phyloP scores from a whole-genome alignment of 805 yeast genomes.

The Wickerhamiella shivajii region DNA sequence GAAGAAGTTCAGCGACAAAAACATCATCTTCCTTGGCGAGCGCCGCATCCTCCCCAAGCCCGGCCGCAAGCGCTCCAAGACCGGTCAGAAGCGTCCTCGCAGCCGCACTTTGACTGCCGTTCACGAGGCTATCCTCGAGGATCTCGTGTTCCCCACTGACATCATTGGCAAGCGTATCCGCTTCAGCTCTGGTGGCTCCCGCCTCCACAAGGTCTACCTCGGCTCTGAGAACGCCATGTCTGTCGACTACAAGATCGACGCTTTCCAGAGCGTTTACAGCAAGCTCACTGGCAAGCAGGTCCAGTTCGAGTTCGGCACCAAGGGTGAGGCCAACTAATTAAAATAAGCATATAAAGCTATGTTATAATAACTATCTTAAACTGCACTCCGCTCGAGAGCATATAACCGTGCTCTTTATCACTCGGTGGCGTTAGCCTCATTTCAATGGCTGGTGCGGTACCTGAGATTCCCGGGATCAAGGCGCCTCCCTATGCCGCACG shows the following conservation, averaged over 20 bases:
- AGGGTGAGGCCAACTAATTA: conserved; percentile 17
- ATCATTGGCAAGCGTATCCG: conserved; percentile 98
- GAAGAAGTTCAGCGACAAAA: conserved; percentile 99
- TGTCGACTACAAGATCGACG: conserved; percentile 97
- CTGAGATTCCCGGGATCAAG: conserved; percentile 71
- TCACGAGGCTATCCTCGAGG: conserved; percentile 97
- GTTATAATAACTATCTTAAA: too few species aligned
- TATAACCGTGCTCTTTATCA: too few species aligned
- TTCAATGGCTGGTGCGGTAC: conserved; percentile 39
- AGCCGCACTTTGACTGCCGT: conserved; percentile 98
- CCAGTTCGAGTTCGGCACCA: conserved; percentile 66
- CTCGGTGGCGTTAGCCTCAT: too few species aligned
- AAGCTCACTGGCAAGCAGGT: conserved; percentile 99
- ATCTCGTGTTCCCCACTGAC: conserved; percentile 98
- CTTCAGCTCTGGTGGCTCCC: conserved; percentile 97
- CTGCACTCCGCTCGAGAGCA: too few species aligned
- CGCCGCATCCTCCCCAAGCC: conserved; percentile 99
- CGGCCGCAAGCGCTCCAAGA: conserved; percentile 75
- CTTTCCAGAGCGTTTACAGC: conserved; percentile 96
- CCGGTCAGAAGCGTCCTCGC: conserved; percentile 98
- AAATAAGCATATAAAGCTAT: too few species aligned
- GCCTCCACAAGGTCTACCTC: conserved; percentile 92
- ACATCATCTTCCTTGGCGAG: conserved; percentile 98
- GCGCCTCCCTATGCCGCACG: conserved; percentile 60
- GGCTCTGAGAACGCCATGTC: conserved; percentile 95